Conservation (phyloP, 148 eudicot genomes). For the Chenopodium quinoa region DNA sequence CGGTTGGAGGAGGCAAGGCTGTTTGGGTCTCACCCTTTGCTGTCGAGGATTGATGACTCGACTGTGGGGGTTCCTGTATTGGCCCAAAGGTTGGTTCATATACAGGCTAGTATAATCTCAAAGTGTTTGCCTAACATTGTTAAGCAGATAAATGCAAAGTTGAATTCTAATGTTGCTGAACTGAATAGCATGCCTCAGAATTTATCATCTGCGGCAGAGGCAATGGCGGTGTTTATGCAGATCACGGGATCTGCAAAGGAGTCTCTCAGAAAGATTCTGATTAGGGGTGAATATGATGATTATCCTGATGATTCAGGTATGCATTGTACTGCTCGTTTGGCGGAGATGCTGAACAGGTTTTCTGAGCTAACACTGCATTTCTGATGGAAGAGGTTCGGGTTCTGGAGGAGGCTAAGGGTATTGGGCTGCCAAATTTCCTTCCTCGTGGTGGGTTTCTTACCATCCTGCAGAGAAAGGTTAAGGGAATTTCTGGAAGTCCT, state of each 20-base stretch:
- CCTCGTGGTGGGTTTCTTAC: slow-evolving; percentile 41
- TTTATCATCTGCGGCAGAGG: slow-evolving; percentile 40
- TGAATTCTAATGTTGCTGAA: slow-evolving; percentile 30
- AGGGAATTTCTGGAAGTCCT: slow-evolving; percentile 27
- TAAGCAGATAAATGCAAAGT: slow-evolving; percentile 40
- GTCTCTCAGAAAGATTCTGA: slow-evolving; percentile 43
- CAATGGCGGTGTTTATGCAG: slow-evolving; percentile 43
- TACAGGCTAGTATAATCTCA: slow-evolving; percentile 51
- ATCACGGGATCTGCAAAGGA: slow-evolving; percentile 46
- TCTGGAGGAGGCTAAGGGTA: slow-evolving; percentile 49
- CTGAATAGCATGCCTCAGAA: slow-evolving; percentile 43
- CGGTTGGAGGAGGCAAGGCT: slow-evolving; percentile 29
- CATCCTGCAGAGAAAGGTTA: slow-evolving; percentile 36
- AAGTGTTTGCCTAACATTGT: slow-evolving; percentile 49
- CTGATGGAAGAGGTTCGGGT: slow-evolving; percentile 42
- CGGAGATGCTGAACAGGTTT: slow-evolving; percentile 30
- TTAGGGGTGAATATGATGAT: slow-evolving; percentile 59
- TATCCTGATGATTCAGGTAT: slow-evolving; percentile 35
- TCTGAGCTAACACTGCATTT: slow-evolving; percentile 13
- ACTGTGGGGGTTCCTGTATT: slow-evolving; percentile 52
- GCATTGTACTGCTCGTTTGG: slow-evolving; percentile 54
- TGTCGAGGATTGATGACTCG: slow-evolving; percentile 38
- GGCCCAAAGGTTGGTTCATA: slow-evolving; percentile 47
- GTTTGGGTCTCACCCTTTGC: slow-evolving; percentile 21
- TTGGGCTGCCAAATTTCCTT: slow-evolving; percentile 57